A percentile compares a stretch with the other conserved stretches of the same genome.
phyloP scores from a whole-genome alignment of 306 rosid genomes.

The Morella rubra region DNA sequence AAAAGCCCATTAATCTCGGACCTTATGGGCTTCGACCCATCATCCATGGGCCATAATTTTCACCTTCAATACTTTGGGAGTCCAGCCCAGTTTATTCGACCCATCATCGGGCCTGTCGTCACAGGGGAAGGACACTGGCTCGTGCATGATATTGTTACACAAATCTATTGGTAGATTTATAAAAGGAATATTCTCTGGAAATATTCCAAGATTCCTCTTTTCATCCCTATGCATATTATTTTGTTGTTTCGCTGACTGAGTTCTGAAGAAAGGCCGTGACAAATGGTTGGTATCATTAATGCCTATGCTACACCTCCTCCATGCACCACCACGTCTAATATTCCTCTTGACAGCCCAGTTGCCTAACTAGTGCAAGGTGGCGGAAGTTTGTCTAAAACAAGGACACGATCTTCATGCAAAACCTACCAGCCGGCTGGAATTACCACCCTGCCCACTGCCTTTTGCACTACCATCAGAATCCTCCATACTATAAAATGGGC shows the following conservation, averaged over 20 bases:
- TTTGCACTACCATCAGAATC: not conserved
- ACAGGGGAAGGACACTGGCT: no score
- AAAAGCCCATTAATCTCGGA: no score
- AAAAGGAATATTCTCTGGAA: no score
- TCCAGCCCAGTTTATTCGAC: not conserved
- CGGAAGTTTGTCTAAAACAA: not conserved
- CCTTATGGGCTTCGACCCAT: no score
- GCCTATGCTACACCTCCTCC: not conserved
- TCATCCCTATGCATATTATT: not conserved
- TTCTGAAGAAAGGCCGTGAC: not conserved
- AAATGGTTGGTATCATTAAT: not conserved
- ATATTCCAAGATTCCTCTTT: not conserved
- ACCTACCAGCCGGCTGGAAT: not conserved
- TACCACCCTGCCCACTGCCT: not conserved
- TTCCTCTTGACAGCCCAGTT: not conserved
- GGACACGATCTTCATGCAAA: slow-evolving; percentile 4
- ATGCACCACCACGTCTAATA: not conserved
- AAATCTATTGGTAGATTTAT: no score
- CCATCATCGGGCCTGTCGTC: no score
- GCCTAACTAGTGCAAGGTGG: not conserved
- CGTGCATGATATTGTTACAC: no score
- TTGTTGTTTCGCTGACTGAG: not conserved
- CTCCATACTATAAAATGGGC: not conserved
- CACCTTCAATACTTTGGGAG: not conserved
- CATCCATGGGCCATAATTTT: not conserved